Conservation (phyloP, 2,329 filamentous ascomycete species). For the Penicillium sp. region DNA sequence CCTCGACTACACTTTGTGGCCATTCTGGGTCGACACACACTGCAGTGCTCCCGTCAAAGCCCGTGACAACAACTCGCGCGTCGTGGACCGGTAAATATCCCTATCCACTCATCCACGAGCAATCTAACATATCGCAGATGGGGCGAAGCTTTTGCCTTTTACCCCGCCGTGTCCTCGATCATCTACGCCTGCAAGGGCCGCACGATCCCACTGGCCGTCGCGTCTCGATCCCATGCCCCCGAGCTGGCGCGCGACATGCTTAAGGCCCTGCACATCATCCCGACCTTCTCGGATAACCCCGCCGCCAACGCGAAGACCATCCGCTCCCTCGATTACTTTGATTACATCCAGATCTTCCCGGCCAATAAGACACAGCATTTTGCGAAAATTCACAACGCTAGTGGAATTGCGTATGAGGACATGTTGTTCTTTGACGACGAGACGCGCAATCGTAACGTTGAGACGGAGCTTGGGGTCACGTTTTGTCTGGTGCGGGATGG, state of each 20-base stretch:
- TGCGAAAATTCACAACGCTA: slow-evolving; percentile 66
- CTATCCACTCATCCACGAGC: not conserved
- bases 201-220: slow-evolving; percentile 64
- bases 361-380: slow-evolving; percentile 86
- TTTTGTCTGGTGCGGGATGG: slow-evolving; percentile 82
- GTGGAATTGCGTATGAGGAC: slow-evolving; percentile 70
- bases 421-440: slow-evolving; percentile 98
- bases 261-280: slow-evolving; percentile 64
- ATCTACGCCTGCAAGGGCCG: slow-evolving; percentile 60
- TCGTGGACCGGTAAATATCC: slow-evolving; percentile 39
- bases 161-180: slow-evolving; percentile 65
- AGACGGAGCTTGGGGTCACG: slow-evolving; percentile 69
- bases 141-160: slow-evolving; percentile 70
- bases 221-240: slow-evolving; percentile 76
- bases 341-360: slow-evolving; percentile 64
- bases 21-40: slow-evolving; percentile 96
- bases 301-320: slow-evolving; percentile 48
- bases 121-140: slow-evolving; percentile 32
- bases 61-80: slow-evolving; percentile 52
- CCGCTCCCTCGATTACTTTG: slow-evolving; percentile 54
- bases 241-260: slow-evolving; percentile 79
- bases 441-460: slow-evolving; percentile 77
- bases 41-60: slow-evolving; percentile 71
- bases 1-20: slow-evolving; percentile 98
- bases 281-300: slow-evolving; percentile 41